phyloP scores from a whole-genome alignment of 495 filamentous ascomycete species.

The Aspergillus nidulans region DNA sequence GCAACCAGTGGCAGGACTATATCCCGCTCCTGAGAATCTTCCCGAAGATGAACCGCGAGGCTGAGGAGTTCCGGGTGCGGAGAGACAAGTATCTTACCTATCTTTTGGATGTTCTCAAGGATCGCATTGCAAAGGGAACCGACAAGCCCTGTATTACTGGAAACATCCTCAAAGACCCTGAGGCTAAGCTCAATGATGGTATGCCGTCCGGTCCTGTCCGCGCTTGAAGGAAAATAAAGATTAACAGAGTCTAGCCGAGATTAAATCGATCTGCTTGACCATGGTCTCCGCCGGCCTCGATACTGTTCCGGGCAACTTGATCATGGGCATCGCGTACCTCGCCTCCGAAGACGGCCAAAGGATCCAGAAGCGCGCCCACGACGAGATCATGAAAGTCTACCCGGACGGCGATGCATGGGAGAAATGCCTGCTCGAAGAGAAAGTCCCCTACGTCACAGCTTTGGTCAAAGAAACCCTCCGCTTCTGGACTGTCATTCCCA shows the following conservation, averaged over 20 bases:
- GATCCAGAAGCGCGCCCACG: constrained; percentile 60
- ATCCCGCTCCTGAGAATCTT: constrained; percentile 58
- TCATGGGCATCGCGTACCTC: constrained; percentile 71
- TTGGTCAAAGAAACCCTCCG: constrained; percentile 66
- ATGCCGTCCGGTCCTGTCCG: constrained; percentile 8
- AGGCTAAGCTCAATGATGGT: constrained; percentile 59
- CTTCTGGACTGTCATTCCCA: constrained; percentile 71
- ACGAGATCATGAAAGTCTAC: constrained; percentile 61
- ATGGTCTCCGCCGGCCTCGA: constrained; percentile 74
- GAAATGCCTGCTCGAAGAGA: constrained; percentile 61
- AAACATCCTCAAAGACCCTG: constrained; percentile 62
- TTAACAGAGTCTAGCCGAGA: constrained; percentile 45
- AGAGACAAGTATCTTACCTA: constrained; percentile 56
- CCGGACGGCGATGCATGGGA: constrained; percentile 63
- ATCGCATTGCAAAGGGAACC: constrained; percentile 53
- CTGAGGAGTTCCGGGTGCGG: constrained; percentile 49
- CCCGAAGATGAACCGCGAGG: constrained; percentile 50
- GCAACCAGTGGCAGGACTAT: constrained; percentile 70
- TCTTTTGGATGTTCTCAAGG: constrained; percentile 56
- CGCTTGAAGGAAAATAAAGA: neutral
- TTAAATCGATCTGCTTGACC: constrained; percentile 68
- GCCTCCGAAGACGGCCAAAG: constrained; percentile 55
- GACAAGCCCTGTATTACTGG: constrained; percentile 70
- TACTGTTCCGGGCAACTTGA: constrained; percentile 63
- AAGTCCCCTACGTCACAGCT: constrained; percentile 65